Evolutionary conservation across 2,329 filamentous ascomycete genomes (phyloP), one percentile per base, ranked within the genome.

Genomic region (Bipolaris gigantea): DNA sequence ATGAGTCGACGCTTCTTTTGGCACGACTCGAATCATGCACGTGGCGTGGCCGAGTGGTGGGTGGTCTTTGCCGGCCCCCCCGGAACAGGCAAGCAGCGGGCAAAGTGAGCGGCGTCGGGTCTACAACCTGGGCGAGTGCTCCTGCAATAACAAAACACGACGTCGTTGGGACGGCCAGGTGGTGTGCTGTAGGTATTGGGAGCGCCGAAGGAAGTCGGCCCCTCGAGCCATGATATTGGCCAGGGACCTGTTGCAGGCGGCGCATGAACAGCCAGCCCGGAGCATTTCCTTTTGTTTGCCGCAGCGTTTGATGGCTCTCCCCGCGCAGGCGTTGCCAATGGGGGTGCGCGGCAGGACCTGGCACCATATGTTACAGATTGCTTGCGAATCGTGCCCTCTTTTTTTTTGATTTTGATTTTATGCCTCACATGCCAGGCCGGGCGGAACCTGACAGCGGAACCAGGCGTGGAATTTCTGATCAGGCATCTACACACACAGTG

Each of bases 231-330:
- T 16, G 33, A 25, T 25, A 30, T 10, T 30, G 27, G 27, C 27
- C 13, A 30, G 27, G 35, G 23, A 35, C 16, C 8, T 16, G 16
- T 15, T n/a, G 30, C 44, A 30, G 15, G 16, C 15, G 27, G 30
- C 40, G 53, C 50, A 53, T 51, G 50, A 53, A 53, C n/a, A 34
- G 32, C 38, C 42, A 44, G 38, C 35, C 42, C 46, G 56, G 49
- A 51, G 44, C 30, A 50, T 44, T 48, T 53, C 50, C 46, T 56
- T 45, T 56, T 53, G 56, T 59, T 56, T 53, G 46, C 41, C 39
- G 42, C 25, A 35, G 45, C 34, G 53, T 56, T 56, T 50, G 50
- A 56, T 41, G 36, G 50, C 35, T 21, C 35, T 30, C 15, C 25
- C 38, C 34, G 53, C 49, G 35, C 36, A 16, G n/a, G 18, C 27